phyloP scores from a whole-genome alignment of 176 grass and related monocot species.

The Poa annua region DNA sequence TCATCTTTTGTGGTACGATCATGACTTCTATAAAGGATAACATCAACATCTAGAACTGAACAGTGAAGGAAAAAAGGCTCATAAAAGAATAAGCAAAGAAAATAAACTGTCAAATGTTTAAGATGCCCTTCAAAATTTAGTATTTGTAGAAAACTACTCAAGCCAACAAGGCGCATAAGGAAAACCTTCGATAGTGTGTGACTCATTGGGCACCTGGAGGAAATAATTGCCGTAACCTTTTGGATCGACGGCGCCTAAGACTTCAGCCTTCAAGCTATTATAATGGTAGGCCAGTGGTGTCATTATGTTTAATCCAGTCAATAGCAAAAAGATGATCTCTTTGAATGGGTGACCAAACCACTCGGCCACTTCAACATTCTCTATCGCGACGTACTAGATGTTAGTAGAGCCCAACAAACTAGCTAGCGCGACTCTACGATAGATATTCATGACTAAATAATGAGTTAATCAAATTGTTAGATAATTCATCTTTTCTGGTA shows the following conservation, averaged over 20 bases:
- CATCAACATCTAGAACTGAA: neutral
- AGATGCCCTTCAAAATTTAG: neutral
- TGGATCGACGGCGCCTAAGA: neutral
- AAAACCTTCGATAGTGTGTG: neutral
- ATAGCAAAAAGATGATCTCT: neutral
- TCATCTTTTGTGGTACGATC: neutral
- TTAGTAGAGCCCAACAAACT: no score
- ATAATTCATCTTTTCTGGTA: no score
- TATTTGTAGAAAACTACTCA: neutral
- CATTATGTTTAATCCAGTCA: neutral
- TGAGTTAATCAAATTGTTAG: no score
- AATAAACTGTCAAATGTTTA: neutral
- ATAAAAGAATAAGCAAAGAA: neutral
- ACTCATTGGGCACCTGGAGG: neutral
- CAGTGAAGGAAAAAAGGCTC: neutral
- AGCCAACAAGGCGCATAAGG: neutral
- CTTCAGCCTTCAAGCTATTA: neutral
- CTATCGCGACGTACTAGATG: no score
- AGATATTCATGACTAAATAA: no score
- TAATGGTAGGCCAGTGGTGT: neutral
- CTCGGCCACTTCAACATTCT: no score
- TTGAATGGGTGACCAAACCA: neutral
- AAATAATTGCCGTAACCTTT: neutral
- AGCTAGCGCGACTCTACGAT: no score
- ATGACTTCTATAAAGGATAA: neutral